A percentile compares a stretch with the other conserved stretches of the same genome.
Conservation (phyloP, 2,329 filamentous ascomycete species). For the Ciborinia camelliae region DNA sequence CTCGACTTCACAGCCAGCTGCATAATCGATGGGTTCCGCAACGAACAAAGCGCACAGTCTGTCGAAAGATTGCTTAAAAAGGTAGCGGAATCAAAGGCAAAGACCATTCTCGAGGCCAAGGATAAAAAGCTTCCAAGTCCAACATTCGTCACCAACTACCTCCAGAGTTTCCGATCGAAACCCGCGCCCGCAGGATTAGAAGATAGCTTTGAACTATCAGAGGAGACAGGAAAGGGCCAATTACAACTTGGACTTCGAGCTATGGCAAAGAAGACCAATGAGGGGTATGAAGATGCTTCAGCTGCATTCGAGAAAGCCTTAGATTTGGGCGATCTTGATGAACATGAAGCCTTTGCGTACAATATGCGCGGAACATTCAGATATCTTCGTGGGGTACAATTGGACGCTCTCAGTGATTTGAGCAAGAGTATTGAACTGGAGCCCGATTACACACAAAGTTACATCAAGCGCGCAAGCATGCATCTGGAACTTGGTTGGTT, state of each 20-base stretch:
- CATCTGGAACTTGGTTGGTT: conserved; percentile 81
- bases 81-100: conserved; percentile 91
- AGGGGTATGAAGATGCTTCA: conserved; percentile 87
- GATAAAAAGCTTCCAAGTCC: conserved; percentile 85
- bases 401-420: conserved; percentile 77
- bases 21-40: conserved; percentile 97
- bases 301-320: conserved; percentile 83
- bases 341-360: conserved; percentile 86
- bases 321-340: conserved; percentile 73
- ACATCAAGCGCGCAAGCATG: conserved; percentile 98
- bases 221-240: conserved; percentile 79
- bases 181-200: conserved; percentile 77
- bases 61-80: conserved; percentile 95
- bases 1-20: conserved; percentile 98
- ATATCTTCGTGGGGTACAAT: conserved; percentile 85
- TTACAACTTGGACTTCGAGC: conserved; percentile 78
- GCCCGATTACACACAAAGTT: conserved; percentile 86
- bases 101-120: conserved; percentile 78
- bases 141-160: conserved; percentile 97
- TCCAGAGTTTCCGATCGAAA: conserved; percentile 93
- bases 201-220: conserved; percentile 71
- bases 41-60: conserved; percentile 79
- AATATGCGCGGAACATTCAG: conserved; percentile 97
- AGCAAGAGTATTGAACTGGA: conserved; percentile 92
- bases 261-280: conserved; percentile 80